Evolutionary conservation across 352 stramenopile species (phyloP).

Genomic region (Pythium graminicola): DNA sequence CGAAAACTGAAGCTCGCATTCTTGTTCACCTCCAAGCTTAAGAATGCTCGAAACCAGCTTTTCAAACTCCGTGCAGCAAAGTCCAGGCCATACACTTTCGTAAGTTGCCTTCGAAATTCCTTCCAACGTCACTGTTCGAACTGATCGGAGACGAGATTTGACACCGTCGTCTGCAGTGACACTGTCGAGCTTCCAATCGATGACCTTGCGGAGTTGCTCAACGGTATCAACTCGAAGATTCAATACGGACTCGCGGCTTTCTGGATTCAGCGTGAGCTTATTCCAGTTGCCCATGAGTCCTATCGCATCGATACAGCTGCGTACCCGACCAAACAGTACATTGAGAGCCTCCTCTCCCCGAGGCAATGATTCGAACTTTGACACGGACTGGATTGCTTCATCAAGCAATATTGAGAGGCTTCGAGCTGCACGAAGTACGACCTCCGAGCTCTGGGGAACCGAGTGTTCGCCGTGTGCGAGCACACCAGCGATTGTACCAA

Average conservation of each 20-base stretch:
- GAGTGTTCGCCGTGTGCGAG: background rate
- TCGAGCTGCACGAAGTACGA: background rate
- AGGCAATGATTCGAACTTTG: slow-evolving; percentile 14
- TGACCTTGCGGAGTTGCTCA: slow-evolving; percentile 8
- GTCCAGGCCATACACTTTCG: background rate
- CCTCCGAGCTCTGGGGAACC: no score
- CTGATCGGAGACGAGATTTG: slow-evolving; percentile 12
- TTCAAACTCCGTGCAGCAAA: slow-evolving; percentile 19
- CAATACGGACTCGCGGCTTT: background rate
- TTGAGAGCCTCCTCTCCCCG: slow-evolving; percentile 18
- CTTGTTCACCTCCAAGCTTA: slow-evolving; percentile 20
- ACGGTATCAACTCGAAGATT: slow-evolving; percentile 4
- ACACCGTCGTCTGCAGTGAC: slow-evolving; percentile 17
- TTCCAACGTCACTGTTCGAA: slow-evolving; percentile 12
- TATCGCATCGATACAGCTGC: slow-evolving; percentile 14
- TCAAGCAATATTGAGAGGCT: background rate
- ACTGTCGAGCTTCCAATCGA: slow-evolving; percentile 18
- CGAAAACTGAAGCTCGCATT: slow-evolving; percentile 46
- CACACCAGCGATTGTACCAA: background rate
- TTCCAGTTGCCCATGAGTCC: slow-evolving; percentile 17
- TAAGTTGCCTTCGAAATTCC: background rate
- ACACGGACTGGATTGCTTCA: background rate
- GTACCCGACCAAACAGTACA: slow-evolving; percentile 12
- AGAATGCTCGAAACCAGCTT: slow-evolving; percentile 23
- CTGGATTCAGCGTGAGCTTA: background rate